These are phyloP conservation scores for Sanghuangporus baumii DNA, from an alignment of 1,284 basidiomycete genomes.

Conservation along the genomic window DNA sequence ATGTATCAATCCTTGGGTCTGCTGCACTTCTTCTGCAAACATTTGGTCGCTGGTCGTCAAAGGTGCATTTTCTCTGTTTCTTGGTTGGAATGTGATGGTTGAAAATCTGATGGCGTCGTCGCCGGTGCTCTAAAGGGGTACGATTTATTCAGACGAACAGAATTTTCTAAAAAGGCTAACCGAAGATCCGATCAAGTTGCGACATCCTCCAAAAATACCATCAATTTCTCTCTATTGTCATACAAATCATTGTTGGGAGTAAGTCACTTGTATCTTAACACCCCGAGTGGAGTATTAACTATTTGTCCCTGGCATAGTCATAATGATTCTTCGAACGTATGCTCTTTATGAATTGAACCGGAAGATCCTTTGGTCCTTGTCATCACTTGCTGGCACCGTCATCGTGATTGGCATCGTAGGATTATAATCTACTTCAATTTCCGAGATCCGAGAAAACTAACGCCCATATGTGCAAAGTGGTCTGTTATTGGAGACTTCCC, in stretches of 20 bases:
- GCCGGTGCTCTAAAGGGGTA: background rate
- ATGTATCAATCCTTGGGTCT: conserved; percentile 13
- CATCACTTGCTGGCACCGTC: background rate
- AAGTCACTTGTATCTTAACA: background rate
- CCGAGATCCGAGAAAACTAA: background rate
- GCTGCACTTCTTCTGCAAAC: conserved; percentile 5
- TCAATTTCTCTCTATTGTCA: conserved; percentile 10
- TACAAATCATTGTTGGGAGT: conserved; percentile 16
- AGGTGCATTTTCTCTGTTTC: background rate
- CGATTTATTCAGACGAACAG: background rate
- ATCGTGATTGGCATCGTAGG: background rate
- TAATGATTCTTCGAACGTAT: conserved; percentile 18
- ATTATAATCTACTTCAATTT: background rate
- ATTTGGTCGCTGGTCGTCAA: background rate
- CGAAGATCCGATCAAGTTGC: conserved; percentile 4
- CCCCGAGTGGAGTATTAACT: background rate
- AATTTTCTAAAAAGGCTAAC: background rate
- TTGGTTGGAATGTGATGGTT: too few species aligned
- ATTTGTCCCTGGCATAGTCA: background rate
- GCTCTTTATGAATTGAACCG: conserved; percentile 10
- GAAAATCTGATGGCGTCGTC: background rate
- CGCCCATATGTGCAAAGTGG: background rate
- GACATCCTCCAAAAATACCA: conserved; percentile 9
- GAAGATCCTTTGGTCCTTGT: background rate
- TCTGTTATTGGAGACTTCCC: background rate